Evolutionary conservation across 2,329 filamentous ascomycete species (phyloP).

Genomic region (Teratosphaeria nubilosa): DNA sequence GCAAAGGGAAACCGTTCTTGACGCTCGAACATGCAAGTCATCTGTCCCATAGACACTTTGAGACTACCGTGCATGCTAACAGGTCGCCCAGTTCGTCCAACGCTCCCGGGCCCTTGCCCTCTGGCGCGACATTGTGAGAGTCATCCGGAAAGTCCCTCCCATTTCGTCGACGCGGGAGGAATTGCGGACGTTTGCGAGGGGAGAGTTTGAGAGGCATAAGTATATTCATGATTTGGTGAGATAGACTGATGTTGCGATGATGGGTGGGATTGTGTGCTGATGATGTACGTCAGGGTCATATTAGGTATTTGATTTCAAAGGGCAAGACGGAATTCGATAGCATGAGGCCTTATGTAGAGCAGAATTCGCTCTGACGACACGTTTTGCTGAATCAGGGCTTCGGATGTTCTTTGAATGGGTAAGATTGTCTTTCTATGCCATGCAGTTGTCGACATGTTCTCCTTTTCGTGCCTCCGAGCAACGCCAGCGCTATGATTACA

Average conservation of each 20-base stretch:
- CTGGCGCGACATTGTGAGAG: slow-evolving; percentile 39
- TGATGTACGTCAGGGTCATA: slow-evolving; percentile 27
- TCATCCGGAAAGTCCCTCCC: slow-evolving; percentile 26
- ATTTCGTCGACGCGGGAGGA: slow-evolving; percentile 29
- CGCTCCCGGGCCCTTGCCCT: slow-evolving; percentile 36
- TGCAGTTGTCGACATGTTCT: not conserved
- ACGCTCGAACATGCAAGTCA: slow-evolving; percentile 27
- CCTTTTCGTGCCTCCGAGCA: not conserved
- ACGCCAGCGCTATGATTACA: not conserved
- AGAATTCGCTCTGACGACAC: slow-evolving; percentile 11
- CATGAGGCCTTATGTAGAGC: slow-evolving; percentile 35
- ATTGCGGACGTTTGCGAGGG: slow-evolving; percentile 38
- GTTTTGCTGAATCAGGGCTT: not conserved
- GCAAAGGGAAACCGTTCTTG: slow-evolving; percentile 23
- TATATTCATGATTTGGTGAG: slow-evolving; percentile 36
- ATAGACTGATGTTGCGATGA: too few species aligned
- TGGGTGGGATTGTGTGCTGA: not conserved
- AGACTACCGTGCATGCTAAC: not conserved
- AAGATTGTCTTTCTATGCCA: not conserved
- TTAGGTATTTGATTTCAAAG: slow-evolving; percentile 39
- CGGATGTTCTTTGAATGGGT: not conserved
- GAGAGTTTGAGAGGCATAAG: slow-evolving; percentile 39
- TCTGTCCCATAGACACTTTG: not conserved
- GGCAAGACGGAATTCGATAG: slow-evolving; percentile 43
- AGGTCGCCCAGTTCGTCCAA: slow-evolving; percentile 36